Evolutionary conservation across 2,329 filamentous ascomycete genomes (phyloP), one percentile per base, ranked within the genome.

Genomic region (Trichoderma brevicompactum): DNA sequence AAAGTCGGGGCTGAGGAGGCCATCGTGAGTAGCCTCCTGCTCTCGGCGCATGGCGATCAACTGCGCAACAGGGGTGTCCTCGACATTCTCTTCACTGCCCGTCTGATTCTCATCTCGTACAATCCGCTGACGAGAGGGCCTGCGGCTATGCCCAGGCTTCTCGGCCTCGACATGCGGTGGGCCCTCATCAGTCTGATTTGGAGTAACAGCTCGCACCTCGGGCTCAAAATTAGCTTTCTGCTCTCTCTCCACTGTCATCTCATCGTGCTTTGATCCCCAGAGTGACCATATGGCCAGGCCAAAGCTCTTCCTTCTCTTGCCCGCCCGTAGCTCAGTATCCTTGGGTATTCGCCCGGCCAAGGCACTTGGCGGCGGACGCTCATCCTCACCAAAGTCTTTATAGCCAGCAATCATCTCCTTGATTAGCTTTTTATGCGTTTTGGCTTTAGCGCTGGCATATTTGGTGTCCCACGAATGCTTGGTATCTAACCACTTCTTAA

Each of bases 221-320:
- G 74, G 71, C 32, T 75, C 71, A 65, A 78, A 76, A 2, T 82
- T 81, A 0, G 82, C 82, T 68, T 83, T 81, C 60, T 84, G 75
- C 73, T 89, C 86, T 3, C 86, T 80, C 53, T 82, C 79, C 3
- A 96, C 83, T 0, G 90, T 91, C 68, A 83, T 83, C 75, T 94
- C 86, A 74, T 98, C 95, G 73, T 97, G 92, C 74, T 91, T 96
- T 52, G 90, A 94, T 13, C 92, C 93, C 91, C 93, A 96, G 1
- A 89, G 82, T 56, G 88, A 91, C 94, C 94, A 98, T 69, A 97
- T 79, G 2, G 89, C 87, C 75, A 97, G 81, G 7, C 90, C 92
- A 77, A 90, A 86, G 69, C 91, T 93, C 81, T 86, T 89, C 69
- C 78, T 83, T 76, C 82, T 87, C 73, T 84, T 83, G 70, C 81